Percentiles rank a stretch among this genome's conserved stretches.
These are phyloP conservation scores for Endoconidiophora laricicola DNA, from an alignment of 2,329 filamentous ascomycete genomes.

Conservation along the genomic window DNA sequence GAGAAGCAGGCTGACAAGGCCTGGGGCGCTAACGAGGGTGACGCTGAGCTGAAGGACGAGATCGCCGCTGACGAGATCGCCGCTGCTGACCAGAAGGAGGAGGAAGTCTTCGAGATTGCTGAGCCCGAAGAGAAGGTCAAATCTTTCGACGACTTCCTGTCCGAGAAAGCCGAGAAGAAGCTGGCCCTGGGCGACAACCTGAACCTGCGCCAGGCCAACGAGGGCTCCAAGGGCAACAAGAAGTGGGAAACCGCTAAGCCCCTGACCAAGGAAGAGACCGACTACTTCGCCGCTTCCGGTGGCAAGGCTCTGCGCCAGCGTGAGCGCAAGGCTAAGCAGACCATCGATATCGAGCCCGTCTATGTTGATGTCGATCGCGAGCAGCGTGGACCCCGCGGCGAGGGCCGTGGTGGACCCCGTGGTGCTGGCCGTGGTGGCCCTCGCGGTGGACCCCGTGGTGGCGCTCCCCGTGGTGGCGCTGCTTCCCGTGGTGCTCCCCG, in stretches of 20 bases:
- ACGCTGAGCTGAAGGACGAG: conserved; percentile 80
- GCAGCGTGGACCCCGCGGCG: conserved; percentile 36
- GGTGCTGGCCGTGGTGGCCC: conserved; percentile 30
- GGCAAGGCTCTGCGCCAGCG: conserved; percentile 76
- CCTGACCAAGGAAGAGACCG: conserved; percentile 48
- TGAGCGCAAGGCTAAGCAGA: conserved; percentile 81
- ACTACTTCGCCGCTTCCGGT: conserved; percentile 57
- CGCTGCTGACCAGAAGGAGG: conserved; percentile 63
- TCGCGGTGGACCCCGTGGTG: conserved; percentile 29
- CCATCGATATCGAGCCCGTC: conserved; percentile 76
- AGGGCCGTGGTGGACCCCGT: conserved; percentile 26
- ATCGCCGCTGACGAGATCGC: conserved; percentile 81
- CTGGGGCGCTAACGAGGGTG: conserved; percentile 72
- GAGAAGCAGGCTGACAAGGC: conserved; percentile 79
- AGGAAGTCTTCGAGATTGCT: conserved; percentile 28
- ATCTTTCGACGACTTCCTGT: conserved; percentile 79
- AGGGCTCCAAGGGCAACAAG: conserved; percentile 74
- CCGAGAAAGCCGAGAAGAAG: conserved; percentile 57
- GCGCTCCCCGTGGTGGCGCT: conserved; percentile 24
- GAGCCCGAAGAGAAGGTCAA: conserved; percentile 75
- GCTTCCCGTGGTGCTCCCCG: conserved; percentile 23
- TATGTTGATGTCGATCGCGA: conserved; percentile 53
- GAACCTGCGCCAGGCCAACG: conserved; percentile 77
- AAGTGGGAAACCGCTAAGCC: conserved; percentile 81
- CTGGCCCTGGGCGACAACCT: conserved; percentile 45